Evolutionary conservation across 2,329 filamentous ascomycete genomes (phyloP), one percentile per base, ranked within the genome.

Genomic region (Scedosporium aurantiacum): DNA sequence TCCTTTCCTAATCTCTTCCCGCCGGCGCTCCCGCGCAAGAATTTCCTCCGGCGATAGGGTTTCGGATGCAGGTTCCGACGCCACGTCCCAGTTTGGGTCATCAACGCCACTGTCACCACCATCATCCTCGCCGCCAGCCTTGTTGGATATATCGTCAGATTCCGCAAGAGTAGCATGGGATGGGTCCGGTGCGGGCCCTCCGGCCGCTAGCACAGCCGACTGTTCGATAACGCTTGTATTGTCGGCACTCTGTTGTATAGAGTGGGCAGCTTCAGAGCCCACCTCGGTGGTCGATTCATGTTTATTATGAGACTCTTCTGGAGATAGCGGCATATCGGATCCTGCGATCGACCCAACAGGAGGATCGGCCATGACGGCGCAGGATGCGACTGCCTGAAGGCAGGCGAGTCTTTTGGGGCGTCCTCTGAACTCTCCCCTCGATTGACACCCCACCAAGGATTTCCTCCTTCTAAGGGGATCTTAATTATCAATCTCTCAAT

Each of bases 1-100:
- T 14, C 58, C 58, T 50, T 50, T 41, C 47, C 58, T 18, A 55
- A 60, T 60, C 32, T 60, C 58, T 47, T 50, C 58, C 23, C 58
- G 58, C 27, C 47, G 45, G 4, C 54, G n/a, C 47, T 60, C 58
- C 25, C 16, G 28, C 3, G 58, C 58, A 2, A 50, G 45, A 37
- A 25, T 23, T 32, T 21, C 58, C 4, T 40, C 28, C n/a, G 28
- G 28, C 3, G 58, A 55, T 21, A 55, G 47, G 5, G 50, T 14
- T 28, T 54, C 58, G 10, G 58, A 60, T 14, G 58, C 21, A 12
- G 16, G 25, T 12, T n/a, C 58, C 14, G 47, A 60, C 6, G 47
- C 18, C 5, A 21, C 18, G 23, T 54, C 50, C 50, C 50, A 60
- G 28, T 21, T 32, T 12, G 41, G 41, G 10, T 60, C 58, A 3